phyloP scores from a whole-genome alignment of 371 early-diverging fungal genomes.

The Mortierella sp. region DNA sequence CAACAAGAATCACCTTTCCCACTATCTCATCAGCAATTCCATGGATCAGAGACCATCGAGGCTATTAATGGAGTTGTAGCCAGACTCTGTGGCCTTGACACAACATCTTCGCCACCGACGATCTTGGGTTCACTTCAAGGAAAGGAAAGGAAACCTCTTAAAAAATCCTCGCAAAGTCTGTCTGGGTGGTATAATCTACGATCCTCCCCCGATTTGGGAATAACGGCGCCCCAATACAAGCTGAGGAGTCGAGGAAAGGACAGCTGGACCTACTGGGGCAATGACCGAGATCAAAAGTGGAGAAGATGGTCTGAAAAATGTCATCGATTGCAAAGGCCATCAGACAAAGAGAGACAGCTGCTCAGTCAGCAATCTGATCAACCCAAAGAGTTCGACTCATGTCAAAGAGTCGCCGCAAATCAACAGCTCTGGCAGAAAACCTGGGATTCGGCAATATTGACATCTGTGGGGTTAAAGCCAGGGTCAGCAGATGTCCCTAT shows the following conservation, averaged over 20 bases:
- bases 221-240: conserved; percentile 26
- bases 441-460: conserved; percentile 29
- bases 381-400: conserved; percentile 32
- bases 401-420: conserved; percentile 26
- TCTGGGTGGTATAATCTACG: conserved; percentile 35
- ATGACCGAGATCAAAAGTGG: conserved; percentile 26
- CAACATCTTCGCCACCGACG: neutral
- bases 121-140: neutral
- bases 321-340: conserved; percentile 23
- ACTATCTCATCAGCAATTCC: conserved; percentile 38
- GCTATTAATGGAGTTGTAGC: conserved; percentile 43
- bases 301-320: conserved; percentile 34
- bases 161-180: neutral
- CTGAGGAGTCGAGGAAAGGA: conserved; percentile 26
- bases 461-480: conserved; percentile 11
- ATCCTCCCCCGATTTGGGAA: conserved; percentile 30
- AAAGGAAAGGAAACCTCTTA: neutral
- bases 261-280: conserved; percentile 39
- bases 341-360: conserved; percentile 17
- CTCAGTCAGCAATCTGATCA: conserved; percentile 2
- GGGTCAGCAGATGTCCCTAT: conserved; percentile 20
- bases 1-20: conserved; percentile 33
- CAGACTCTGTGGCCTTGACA: conserved; percentile 28
- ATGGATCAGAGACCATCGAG: conserved; percentile 47
- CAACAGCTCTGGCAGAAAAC: conserved; percentile 40